Conservation (phyloP, 2,329 filamentous ascomycete genomes). For the Mycogone perniciosa region DNA sequence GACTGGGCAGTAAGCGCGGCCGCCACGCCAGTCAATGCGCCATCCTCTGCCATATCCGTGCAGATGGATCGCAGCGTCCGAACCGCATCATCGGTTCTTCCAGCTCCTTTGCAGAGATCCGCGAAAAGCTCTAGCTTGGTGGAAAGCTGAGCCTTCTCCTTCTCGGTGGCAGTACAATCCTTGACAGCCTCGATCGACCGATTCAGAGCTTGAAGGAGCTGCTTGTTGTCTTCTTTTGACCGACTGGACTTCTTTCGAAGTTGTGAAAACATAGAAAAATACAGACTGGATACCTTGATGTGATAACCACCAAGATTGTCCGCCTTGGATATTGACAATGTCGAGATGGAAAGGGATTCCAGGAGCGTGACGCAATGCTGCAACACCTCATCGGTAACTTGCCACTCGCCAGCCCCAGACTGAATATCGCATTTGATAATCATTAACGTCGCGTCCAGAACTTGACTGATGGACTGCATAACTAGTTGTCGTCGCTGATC, state of each 20-base stretch:
- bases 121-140: conserved; percentile 63
- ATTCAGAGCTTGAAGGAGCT: conserved; percentile 50
- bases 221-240: conserved; percentile 30
- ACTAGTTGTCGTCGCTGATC: conserved; percentile 53
- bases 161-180: conserved; percentile 46
- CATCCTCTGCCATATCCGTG: conserved; percentile 52
- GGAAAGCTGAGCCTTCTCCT: conserved; percentile 52
- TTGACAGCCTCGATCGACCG: conserved; percentile 59
- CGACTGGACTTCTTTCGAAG: conserved; percentile 39
- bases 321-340: conserved; percentile 21
- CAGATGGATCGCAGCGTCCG: conserved; percentile 56
- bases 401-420: conserved; percentile 43
- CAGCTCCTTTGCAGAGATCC: conserved; percentile 49
- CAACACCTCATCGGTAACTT: conserved; percentile 49
- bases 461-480: conserved; percentile 45
- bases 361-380: conserved; percentile 50
- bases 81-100: conserved; percentile 50
- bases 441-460: conserved; percentile 55
- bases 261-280: conserved; percentile 56
- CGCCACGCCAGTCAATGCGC: conserved; percentile 49
- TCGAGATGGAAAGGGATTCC: conserved; percentile 42
- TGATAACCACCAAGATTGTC: conserved; percentile 42
- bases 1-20: conserved; percentile 42
- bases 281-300: conserved; percentile 65
- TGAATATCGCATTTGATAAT: conserved; percentile 49